phyloP scores from a whole-genome alignment of 2,329 filamentous ascomycete genomes.

The Neopestalotiopsis sp. region DNA sequence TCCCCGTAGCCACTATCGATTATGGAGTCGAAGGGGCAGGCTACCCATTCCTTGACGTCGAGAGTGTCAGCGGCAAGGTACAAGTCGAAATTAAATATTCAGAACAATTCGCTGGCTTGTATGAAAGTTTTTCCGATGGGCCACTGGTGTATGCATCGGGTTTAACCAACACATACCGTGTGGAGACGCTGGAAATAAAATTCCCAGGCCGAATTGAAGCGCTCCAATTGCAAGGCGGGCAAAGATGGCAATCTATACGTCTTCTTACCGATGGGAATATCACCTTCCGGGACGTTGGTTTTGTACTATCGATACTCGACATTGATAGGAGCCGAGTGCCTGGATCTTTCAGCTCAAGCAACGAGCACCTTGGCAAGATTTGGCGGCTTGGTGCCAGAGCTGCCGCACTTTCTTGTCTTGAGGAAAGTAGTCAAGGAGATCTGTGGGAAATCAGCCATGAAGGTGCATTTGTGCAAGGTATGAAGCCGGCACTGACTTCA shows the following conservation, averaged over 20 bases:
- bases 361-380: constrained; percentile 39
- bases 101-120: constrained; percentile 37
- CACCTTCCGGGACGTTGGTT: constrained; percentile 37
- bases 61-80: constrained; percentile 27
- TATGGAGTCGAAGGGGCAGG: constrained; percentile 41
- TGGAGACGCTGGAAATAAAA: constrained; percentile 45
- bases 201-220: constrained; percentile 33
- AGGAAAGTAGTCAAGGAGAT: constrained; percentile 40
- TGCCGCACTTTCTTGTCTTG: constrained; percentile 41
- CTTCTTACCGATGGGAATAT: constrained; percentile 41
- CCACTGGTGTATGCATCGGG: constrained; percentile 31
- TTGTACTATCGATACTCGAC: constrained; percentile 35
- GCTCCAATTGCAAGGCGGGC: constrained; percentile 46
- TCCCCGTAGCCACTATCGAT: constrained; percentile 32
- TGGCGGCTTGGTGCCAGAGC: constrained; percentile 43
- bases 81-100: constrained; percentile 44
- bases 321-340: constrained; percentile 30
- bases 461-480: constrained; percentile 35
- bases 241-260: constrained; percentile 45
- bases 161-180: constrained; percentile 41
- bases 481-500: constrained; percentile 33
- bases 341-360: constrained; percentile 35
- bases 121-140: constrained; percentile 36
- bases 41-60: constrained; percentile 39
- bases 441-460: constrained; percentile 38